Evolutionary conservation across 495 filamentous ascomycete genomes (phyloP).

Genomic region (Aspergillus coremiiformis): DNA sequence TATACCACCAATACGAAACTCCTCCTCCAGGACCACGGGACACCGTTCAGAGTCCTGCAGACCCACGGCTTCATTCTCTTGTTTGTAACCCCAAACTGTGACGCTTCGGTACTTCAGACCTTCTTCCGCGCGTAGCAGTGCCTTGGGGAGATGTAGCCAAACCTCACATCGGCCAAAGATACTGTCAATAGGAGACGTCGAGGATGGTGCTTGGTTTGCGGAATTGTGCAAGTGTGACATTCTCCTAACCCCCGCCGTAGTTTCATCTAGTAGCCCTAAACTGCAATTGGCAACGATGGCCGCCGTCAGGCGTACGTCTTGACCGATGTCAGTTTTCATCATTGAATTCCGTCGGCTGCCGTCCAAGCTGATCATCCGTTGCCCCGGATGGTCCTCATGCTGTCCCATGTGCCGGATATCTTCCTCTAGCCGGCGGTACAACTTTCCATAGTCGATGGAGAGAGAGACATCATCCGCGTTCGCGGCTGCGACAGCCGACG

Average conservation of each 20-base stretch:
- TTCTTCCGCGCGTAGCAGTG: slow-evolving; percentile 34
- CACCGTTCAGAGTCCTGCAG: slow-evolving; percentile 17
- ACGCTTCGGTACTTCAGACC: slow-evolving; percentile 37
- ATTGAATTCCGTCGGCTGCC: slow-evolving; percentile 31
- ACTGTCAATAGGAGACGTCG: slow-evolving; percentile 21
- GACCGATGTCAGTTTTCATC: slow-evolving; percentile 20
- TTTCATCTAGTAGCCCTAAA: slow-evolving; percentile 35
- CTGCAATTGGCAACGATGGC: slow-evolving; percentile 34
- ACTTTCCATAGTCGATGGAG: slow-evolving; percentile 42
- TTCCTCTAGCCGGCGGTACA: slow-evolving; percentile 38
- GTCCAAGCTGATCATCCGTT: slow-evolving; percentile 25
- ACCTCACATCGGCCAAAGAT: slow-evolving; percentile 36
- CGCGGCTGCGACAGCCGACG: slow-evolving; percentile 36
- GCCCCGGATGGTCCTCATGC: slow-evolving; percentile 16
- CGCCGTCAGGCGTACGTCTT: slow-evolving; percentile 35
- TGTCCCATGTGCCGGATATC: slow-evolving; percentile 30
- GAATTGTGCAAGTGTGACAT: slow-evolving; percentile 30
- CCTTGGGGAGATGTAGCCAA: slow-evolving; percentile 37
- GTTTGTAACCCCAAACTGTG: slow-evolving; percentile 33
- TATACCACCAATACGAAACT: slow-evolving; percentile 39
- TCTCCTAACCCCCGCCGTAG: slow-evolving; percentile 33
- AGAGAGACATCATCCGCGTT: slow-evolving; percentile 40
- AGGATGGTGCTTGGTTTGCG: neutral
- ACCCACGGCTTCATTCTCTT: slow-evolving; percentile 7
- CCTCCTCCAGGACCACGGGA: slow-evolving; percentile 36